Evolutionary conservation across 352 stramenopile genomes (phyloP), one percentile per base, ranked within the genome.

Genomic region (Pilasporangium apinafurcum): DNA sequence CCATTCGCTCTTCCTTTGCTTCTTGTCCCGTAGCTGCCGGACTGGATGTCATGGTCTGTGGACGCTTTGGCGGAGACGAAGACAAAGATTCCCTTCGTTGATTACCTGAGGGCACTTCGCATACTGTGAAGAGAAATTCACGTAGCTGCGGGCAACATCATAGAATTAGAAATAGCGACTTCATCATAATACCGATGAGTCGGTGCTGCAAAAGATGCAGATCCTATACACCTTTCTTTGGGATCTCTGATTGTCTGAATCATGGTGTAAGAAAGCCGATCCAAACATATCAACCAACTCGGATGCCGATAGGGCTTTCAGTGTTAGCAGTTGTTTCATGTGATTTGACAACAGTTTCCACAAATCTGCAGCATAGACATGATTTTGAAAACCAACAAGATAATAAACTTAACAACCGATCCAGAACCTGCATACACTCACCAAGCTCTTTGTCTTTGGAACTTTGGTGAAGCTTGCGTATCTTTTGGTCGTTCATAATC

Each of bases 401-500:
- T 45, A 25, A 51, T 17, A 44, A 36, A 12, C 10, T 22, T 5
- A 6, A 26, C 21, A 13, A 33, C 20, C 9, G 12, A 14, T 12
- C 21, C 20, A 1, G 43, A 16, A 28, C n/a, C 22, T 13, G 10
- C 12, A 21, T 9, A 5, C 20, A 21, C 33, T 26, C 33, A 87
- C 76, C 76, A 1, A 71, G 49, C 51, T 88, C 71, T 37, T 81
- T 87, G 34, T 83, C 66, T 45, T 86, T 86, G 25, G 62, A 70
- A 28, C 68, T 65, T 39, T 87, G 72, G 44, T 90, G 75, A 5
- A 86, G 55, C 46, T 90, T 90, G 28, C 78, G 68, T 16, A 92
- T 65, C 27, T 85, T 83, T 44, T 86, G 68, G 24, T 88, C 68
- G 43, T 67, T 87, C 62, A 92, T 81, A 37, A 90, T 90, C 3